Conservation (phyloP, 2,329 filamentous ascomycete genomes). For the Trichoderma koningiopsis region DNA sequence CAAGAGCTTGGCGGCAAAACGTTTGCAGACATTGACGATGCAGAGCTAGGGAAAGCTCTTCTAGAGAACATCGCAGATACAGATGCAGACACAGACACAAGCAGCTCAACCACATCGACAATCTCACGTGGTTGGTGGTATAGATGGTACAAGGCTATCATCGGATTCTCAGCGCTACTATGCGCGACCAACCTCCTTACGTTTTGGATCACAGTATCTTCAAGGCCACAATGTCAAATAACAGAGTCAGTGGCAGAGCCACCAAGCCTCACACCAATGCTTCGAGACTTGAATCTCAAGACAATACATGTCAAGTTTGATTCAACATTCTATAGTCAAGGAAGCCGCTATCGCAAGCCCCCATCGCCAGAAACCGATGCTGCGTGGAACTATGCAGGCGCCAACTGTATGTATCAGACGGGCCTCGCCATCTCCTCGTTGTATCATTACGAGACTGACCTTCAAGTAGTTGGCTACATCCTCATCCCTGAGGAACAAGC, state of each 20-base stretch:
- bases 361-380: background rate
- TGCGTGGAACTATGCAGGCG: background rate
- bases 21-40: slow-evolving; percentile 1
- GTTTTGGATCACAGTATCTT: background rate
- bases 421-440: background rate
- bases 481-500: background rate
- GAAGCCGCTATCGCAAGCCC: background rate
- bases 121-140: background rate
- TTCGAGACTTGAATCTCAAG: background rate
- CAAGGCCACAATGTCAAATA: background rate
- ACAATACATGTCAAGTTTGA: background rate
- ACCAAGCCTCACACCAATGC: background rate
- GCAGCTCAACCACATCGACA: background rate
- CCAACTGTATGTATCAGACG: background rate
- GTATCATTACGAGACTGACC: background rate
- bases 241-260: background rate
- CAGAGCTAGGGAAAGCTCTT: background rate
- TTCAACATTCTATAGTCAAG: background rate
- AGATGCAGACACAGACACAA: slow-evolving; percentile 4
- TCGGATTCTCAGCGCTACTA: background rate
- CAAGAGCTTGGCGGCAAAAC: background rate
- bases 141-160: background rate
- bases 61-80: background rate
- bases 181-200: slow-evolving; percentile 1
- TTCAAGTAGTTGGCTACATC: background rate